Conservation (phyloP, 2,329 filamentous ascomycete genomes). For the Xylaria multiplex region DNA sequence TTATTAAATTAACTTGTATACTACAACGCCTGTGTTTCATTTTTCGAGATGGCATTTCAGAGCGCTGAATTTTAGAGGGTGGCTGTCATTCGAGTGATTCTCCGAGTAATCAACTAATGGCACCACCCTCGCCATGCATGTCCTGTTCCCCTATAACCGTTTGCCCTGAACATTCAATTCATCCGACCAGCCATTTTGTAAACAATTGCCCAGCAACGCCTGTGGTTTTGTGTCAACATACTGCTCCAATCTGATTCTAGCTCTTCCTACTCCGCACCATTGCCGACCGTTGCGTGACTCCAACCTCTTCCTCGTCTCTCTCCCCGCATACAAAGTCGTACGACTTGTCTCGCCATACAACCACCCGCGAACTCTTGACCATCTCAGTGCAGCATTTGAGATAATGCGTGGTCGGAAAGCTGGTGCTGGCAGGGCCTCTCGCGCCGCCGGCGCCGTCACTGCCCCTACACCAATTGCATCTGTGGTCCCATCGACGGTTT, state of each 20-base stretch:
- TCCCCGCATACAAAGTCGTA: constrained; percentile 17
- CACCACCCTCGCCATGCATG: constrained; percentile 63
- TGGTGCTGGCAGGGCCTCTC: constrained; percentile 48
- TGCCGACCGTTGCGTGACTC: constrained; percentile 34
- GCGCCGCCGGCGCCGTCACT: constrained; percentile 43
- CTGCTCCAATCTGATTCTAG: constrained; percentile 17
- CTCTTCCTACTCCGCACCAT: constrained; percentile 36
- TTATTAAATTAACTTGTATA: constrained; percentile 31
- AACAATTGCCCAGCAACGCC: constrained; percentile 24
- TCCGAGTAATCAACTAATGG: constrained; percentile 61
- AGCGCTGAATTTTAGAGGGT: constrained; percentile 65
- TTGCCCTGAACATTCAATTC: constrained; percentile 36
- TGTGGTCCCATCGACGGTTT: constrained; percentile 36
- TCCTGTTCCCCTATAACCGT: constrained; percentile 43
- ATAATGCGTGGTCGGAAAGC: constrained; percentile 44
- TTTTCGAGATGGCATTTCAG: constrained; percentile 56
- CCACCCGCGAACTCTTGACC: constrained; percentile 20
- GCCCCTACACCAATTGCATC: constrained; percentile 44
- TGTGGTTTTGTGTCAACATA: constrained; percentile 11
- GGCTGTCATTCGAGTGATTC: constrained; percentile 54
- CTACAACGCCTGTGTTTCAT: constrained; percentile 35
- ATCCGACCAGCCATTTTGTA: constrained; percentile 15
- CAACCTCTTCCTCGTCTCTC: constrained; percentile 12
- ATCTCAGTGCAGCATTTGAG: constrained; percentile 3
- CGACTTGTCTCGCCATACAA: constrained; percentile 9